phyloP scores from a whole-genome alignment of 2,329 filamentous ascomycete species.

The Arthroderma sp. region DNA sequence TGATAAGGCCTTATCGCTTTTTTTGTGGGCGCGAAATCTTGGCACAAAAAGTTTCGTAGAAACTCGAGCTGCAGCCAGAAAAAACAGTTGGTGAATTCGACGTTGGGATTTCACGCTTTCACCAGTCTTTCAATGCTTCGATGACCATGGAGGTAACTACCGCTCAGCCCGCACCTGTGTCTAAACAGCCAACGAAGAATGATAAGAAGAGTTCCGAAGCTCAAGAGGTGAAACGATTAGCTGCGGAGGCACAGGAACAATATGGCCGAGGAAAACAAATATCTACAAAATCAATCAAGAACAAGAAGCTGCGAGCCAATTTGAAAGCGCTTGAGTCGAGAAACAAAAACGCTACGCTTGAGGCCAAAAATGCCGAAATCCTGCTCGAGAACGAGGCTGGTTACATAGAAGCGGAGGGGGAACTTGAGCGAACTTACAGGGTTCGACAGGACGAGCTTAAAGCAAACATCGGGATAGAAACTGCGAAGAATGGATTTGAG shows the following conservation, averaged over 20 bases:
- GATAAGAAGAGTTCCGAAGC: slow-evolving; percentile 14
- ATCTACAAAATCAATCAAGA: slow-evolving; percentile 58
- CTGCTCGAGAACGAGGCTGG: slow-evolving; percentile 75
- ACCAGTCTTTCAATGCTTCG: background rate
- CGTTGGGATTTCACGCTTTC: background rate
- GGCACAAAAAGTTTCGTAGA: slow-evolving; percentile 24
- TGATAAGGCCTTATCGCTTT: slow-evolving; percentile 1
- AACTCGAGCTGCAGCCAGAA: background rate
- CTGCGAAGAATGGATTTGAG: slow-evolving; percentile 86
- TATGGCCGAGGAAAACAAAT: slow-evolving; percentile 79
- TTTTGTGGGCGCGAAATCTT: slow-evolving; percentile 19
- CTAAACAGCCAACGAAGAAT: too few species aligned
- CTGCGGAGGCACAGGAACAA: slow-evolving; percentile 48
- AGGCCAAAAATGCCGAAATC: slow-evolving; percentile 91
- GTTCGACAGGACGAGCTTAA: slow-evolving; percentile 79
- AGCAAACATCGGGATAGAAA: slow-evolving; percentile 61
- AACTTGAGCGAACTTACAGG: slow-evolving; percentile 84
- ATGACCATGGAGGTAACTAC: slow-evolving; percentile 15
- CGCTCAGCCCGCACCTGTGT: slow-evolving; percentile 11
- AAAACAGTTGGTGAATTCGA: background rate
- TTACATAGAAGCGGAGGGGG: slow-evolving; percentile 76
- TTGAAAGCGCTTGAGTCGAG: slow-evolving; percentile 67
- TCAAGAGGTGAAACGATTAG: slow-evolving; percentile 26
- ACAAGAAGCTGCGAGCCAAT: slow-evolving; percentile 80
- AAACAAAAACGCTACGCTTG: slow-evolving; percentile 65